Evolutionary conservation across 176 grass and related monocot species (phyloP), one percentile per base, ranked within the genome.

Genomic region (Ananas comosus): DNA sequence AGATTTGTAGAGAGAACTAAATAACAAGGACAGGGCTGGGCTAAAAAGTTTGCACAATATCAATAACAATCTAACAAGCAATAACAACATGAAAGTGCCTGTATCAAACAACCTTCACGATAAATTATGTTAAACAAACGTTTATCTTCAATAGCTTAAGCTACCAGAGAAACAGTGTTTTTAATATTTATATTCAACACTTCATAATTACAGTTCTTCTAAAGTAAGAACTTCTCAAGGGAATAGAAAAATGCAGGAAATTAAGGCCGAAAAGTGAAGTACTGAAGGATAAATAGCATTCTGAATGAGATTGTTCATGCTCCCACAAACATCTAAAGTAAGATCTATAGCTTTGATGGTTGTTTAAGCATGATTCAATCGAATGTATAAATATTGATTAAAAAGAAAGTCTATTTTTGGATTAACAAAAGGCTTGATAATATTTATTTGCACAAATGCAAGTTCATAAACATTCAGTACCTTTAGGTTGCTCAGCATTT

Each of bases 401-500:
- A 42, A 42, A 42, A 42, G 33, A 42, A 42, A 42, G 33, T 42
- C 33, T 42, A 7, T 5, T 42, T 42, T 42, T 42, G 33, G 33
- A 4, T 42, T 6, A 42, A 42, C 33, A 42, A 7, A 42, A 42
- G 33, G 33, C 4, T 42, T 42, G 33, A 7, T 7, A 42, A 42
- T 42, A 42, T 42, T 42, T 4, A 42, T 42, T 56, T 56, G 12
- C 52, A 56, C 7, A 10, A 42, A 24, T 67, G 5, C 33, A 67
- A 49, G 28, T 67, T 29, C 64, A 25, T 52, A 53, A 53, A 66
- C 33, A 9, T 9, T 13, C 3, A 51, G 48, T 87, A 91, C 88
- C 88, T 96, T 96, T 22, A 96, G 81, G 76, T 96, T 96, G 76
- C 92, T 73, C 76, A 96, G 77, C 92, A 96, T 96, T 86, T 96